Percentiles rank a stretch among this genome's conserved stretches.
These are phyloP conservation scores for Backusella sp. DNA, from an alignment of 192 early-diverging fungal species.

Conservation along the genomic window DNA sequence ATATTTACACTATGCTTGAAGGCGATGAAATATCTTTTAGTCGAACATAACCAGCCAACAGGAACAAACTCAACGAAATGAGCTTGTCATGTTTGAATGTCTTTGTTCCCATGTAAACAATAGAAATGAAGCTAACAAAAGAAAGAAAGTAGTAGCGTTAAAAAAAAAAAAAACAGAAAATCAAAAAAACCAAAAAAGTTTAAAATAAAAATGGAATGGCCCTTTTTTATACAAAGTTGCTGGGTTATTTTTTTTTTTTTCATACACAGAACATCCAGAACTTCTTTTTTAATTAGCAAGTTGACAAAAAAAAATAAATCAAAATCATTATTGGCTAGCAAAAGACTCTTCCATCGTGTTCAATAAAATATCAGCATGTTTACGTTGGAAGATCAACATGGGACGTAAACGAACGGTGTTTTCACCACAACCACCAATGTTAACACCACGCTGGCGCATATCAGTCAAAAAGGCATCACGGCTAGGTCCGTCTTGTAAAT, in stretches of 20 bases:
- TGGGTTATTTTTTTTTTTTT: background rate
- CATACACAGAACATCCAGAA: conserved; percentile 1
- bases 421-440: conserved; percentile 68
- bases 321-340: background rate
- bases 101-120: background rate
- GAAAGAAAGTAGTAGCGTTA: too few relatives aligned
- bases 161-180: background rate
- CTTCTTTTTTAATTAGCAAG: background rate
- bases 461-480: conserved; percentile 54
- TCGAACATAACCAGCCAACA: conserved; percentile 39
- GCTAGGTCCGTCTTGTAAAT: conserved; percentile 46
- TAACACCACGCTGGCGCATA: conserved; percentile 62
- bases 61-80: conserved; percentile 29
- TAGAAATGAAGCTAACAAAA: background rate
- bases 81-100: conserved; percentile 15
- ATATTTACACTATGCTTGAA: conserved; percentile 49
- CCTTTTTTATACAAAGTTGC: background rate
- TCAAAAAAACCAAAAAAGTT: background rate
- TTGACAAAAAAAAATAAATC: background rate
- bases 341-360: conserved; percentile 49
- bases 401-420: conserved; percentile 61
- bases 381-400: conserved; percentile 67
- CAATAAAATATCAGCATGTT: conserved; percentile 68
- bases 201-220: background rate
- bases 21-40: conserved; percentile 43